Percentiles rank a stretch among this genome's conserved stretches.
These are phyloP conservation scores for Paramecium primaurelia DNA, from an alignment of 73 alveolate genomes.

Conservation along the genomic window DNA sequence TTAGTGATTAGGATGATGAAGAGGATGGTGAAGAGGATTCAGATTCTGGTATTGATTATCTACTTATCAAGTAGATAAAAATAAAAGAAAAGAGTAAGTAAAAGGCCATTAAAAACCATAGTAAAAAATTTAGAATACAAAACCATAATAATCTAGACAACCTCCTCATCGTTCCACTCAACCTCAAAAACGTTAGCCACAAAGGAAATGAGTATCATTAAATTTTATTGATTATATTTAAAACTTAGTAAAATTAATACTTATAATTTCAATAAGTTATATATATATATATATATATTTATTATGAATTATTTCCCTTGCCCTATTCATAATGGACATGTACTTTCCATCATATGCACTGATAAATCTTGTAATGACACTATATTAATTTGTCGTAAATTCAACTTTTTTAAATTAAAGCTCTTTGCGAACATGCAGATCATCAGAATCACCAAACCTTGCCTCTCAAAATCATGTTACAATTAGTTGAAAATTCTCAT, in stretches of 20 bases:
- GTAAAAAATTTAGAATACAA: neutral
- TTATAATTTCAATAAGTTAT: neutral
- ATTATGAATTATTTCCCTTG: neutral
- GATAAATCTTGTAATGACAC: neutral
- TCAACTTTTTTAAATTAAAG: neutral
- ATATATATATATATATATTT: neutral
- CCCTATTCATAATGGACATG: conserved; percentile 3
- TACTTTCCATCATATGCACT: neutral
- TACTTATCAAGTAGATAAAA: neutral
- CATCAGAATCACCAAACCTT: neutral
- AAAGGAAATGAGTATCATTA: neutral
- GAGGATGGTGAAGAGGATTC: neutral
- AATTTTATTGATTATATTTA: neutral
- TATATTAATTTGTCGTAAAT: neutral
- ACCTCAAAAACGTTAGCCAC: neutral
- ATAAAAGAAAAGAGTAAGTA: neutral
- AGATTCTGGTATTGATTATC: neutral
- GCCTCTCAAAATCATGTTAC: neutral
- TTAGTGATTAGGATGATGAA: neutral
- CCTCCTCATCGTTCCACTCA: neutral
- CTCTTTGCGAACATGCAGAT: neutral
- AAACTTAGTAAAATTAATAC: neutral
- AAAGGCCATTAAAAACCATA: neutral
- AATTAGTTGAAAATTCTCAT: neutral
- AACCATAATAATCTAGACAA: neutral